Percentiles rank a stretch among this genome's conserved stretches.
phyloP scores from a whole-genome alignment of 352 stramenopile genomes.

The Globisporangium nodosum region DNA sequence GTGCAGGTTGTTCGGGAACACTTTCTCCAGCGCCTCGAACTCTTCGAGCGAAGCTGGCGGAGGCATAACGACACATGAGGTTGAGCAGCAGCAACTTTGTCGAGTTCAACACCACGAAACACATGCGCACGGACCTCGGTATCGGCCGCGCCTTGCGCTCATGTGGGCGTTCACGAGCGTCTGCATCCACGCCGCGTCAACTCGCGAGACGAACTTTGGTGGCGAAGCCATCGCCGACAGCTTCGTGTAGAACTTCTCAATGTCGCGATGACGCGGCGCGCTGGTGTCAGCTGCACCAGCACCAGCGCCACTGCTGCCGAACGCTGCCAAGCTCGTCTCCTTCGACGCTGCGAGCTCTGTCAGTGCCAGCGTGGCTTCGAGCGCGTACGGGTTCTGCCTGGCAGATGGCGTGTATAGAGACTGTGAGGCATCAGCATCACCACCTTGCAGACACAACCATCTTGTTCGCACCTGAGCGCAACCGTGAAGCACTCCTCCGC shows the following conservation, averaged over 20 bases:
- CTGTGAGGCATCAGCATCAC: neutral
- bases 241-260: constrained; percentile 45
- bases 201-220: constrained; percentile 5
- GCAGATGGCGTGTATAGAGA: neutral
- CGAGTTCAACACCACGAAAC: too few relatives aligned
- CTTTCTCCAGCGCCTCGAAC: constrained; percentile 30
- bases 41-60: constrained; percentile 27
- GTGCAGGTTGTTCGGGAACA: constrained; percentile 70
- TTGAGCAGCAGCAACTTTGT: too few relatives aligned
- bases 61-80: neutral
- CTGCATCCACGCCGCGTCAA: constrained; percentile 53
- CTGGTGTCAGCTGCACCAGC: too few relatives aligned
- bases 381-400: constrained; percentile 63
- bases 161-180: constrained; percentile 51
- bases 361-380: constrained; percentile 73
- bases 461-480: constrained; percentile 25
- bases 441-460: too few relatives aligned
- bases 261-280: constrained; percentile 24
- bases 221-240: constrained; percentile 6
- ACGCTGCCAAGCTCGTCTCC: constrained; percentile 15
- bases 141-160: constrained; percentile 33
- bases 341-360: constrained; percentile 46
- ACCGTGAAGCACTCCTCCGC: constrained; percentile 53
- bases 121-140: constrained; percentile 20
- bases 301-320: constrained; percentile 2